Base-by-base conservation (phyloP, 768 basidiomycete genomes). In the Hortiboletus campestris region DNA sequence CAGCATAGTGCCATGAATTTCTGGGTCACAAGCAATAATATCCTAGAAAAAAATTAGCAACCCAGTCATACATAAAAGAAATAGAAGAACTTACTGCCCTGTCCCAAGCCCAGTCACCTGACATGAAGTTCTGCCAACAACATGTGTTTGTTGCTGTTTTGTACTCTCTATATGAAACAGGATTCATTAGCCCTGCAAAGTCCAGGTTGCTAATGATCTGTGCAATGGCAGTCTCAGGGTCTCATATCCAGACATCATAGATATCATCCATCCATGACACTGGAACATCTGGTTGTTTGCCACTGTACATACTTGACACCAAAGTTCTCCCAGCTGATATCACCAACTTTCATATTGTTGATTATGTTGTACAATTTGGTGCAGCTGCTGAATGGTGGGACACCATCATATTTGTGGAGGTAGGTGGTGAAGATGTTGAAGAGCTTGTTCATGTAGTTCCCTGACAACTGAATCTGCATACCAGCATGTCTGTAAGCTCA, bases 31-130 rank as follows among this genome's bases (percentile, higher is more conserved):
- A 8, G 16, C 34, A 28, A 57, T 57, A 4, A 5, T 31, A 9
- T 45, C 52, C 56, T 54, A 12, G 2, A 12, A 9, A 32, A 29
- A 19, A 8, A 6, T 12, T 6, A 44, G 6, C 1, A 20, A 46
- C 2, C 4, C 25, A 25, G 25, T 25, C 25, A 5, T 25, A 25
- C 25, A 25, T 25, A 5, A 25, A 25, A 2, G 25, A 25, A 25
- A 25, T 25, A 25, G 25, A 25, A 36, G 12, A 14, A 51, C 16
- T 1, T 47, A 57, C 56, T 0, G 20, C 51, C 22, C 52, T 7
- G 2, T 57, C 41, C 51, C 56, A 57, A 13, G 46, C 56, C 56
- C 56, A 57, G 17, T 57, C 46, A 17, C 28, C 46, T 3, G 32
- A 34, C 32, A 34, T 34, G 12, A 34, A 34, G 32, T 34, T 13